phyloP scores from a whole-genome alignment of 2,329 filamentous ascomycete genomes.

The Sporothrix phasma region DNA sequence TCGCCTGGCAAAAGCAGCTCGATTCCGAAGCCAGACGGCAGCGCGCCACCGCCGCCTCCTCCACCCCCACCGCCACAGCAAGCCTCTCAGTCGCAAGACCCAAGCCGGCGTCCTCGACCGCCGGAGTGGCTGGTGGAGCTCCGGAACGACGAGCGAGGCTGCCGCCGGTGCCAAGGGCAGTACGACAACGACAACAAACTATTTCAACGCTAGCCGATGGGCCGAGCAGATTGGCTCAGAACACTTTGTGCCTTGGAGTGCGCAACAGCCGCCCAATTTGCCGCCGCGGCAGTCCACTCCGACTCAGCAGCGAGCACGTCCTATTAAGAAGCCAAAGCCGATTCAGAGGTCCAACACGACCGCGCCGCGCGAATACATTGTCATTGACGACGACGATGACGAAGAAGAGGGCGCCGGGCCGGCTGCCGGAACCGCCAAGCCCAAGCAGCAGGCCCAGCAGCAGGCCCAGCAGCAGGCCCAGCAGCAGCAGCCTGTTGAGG shows the following conservation, averaged over 20 bases:
- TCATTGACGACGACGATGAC: slow-evolving; percentile 36
- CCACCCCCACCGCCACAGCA: background rate
- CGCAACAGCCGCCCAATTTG: slow-evolving; percentile 21
- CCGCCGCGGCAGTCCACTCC: slow-evolving; percentile 37
- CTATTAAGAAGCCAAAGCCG: slow-evolving; percentile 51
- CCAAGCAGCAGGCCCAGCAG: background rate
- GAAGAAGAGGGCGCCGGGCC: slow-evolving; percentile 30
- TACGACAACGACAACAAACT: slow-evolving; percentile 23
- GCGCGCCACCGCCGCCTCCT: background rate
- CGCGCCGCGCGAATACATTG: slow-evolving; percentile 17
- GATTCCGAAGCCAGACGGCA: slow-evolving; percentile 1
- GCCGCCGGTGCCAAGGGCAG: background rate
- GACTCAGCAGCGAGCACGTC: slow-evolving; percentile 26
- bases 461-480: background rate
- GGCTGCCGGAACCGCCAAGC: slow-evolving; percentile 26
- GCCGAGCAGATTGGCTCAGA: slow-evolving; percentile 43
- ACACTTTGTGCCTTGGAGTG: slow-evolving; percentile 41
- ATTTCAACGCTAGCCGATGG: slow-evolving; percentile 46
- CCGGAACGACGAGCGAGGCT: slow-evolving; percentile 7
- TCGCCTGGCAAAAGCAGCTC: slow-evolving; percentile 23
- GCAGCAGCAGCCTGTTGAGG: background rate
- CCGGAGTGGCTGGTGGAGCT: slow-evolving; percentile 13
- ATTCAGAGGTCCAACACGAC: slow-evolving; percentile 32
- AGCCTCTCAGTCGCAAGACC: slow-evolving; percentile 16
- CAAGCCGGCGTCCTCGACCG: slow-evolving; percentile 11